These are phyloP conservation scores for Talaromyces rugulosus DNA, from an alignment of 2,329 filamentous ascomycete species.

Conservation along the genomic window DNA sequence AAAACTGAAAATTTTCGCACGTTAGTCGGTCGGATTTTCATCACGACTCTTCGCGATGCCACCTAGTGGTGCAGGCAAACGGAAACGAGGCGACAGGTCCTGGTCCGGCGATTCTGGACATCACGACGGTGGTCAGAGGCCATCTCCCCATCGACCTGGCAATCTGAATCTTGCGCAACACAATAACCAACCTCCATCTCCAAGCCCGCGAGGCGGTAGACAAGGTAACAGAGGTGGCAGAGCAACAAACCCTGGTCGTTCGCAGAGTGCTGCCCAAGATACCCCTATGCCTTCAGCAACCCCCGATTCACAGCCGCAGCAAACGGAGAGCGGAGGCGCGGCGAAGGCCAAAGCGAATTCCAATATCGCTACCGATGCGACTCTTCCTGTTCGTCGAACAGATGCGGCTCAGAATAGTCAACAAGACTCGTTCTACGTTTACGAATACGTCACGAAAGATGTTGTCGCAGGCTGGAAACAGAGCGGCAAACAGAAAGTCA, in stretches of 20 bases:
- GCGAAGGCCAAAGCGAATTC: slow-evolving; percentile 15
- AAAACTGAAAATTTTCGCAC: slow-evolving; percentile 17
- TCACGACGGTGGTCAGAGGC: slow-evolving; percentile 31
- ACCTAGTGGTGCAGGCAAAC: slow-evolving; percentile 49
- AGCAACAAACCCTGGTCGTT: slow-evolving; percentile 31
- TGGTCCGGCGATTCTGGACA: slow-evolving; percentile 41
- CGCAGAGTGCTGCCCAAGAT: slow-evolving; percentile 31
- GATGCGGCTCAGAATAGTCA: slow-evolving; percentile 15
- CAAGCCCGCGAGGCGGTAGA: slow-evolving; percentile 31
- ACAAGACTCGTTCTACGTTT: slow-evolving; percentile 54
- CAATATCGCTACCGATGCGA: slow-evolving; percentile 12
- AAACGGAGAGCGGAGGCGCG: slow-evolving; percentile 25
- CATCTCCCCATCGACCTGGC: slow-evolving; percentile 45
- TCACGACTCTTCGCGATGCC: slow-evolving; percentile 40
- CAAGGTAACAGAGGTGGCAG: slow-evolving; percentile 34
- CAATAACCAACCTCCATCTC: slow-evolving; percentile 38
- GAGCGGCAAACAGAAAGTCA: slow-evolving; percentile 62
- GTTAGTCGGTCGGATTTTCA: background rate
- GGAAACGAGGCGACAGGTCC: slow-evolving; percentile 48
- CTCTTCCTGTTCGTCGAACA: slow-evolving; percentile 17
- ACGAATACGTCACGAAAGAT: slow-evolving; percentile 70
- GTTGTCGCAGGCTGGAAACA: slow-evolving; percentile 64
- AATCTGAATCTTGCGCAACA: slow-evolving; percentile 52
- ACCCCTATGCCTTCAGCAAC: slow-evolving; percentile 30
- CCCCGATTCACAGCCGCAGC: slow-evolving; percentile 12